Evolutionary conservation across 805 yeast species (phyloP), one percentile per base, ranked within the genome.

Genomic region (Yamadazyma kitorensis): DNA sequence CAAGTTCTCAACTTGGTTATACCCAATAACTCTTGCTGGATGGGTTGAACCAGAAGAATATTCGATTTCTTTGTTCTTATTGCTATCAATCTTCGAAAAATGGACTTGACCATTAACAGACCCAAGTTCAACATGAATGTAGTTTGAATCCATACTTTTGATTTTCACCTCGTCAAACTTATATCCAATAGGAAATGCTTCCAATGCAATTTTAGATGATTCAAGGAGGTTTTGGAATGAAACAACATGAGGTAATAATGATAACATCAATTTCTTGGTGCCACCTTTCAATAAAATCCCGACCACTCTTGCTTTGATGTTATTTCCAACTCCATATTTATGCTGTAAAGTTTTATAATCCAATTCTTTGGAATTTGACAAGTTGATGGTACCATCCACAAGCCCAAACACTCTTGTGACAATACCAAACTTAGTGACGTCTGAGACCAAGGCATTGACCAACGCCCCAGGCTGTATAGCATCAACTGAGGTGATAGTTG

Each of bases 381-480:
- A 60, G 37, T 77, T 82, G 22, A 86, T 64, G 0, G 89, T 76
- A 11, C 82, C 94, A 43, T 81, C 79, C 13, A 82, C 72, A 37
- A 85, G 60, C 34, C 96, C 96, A 45, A 80, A 80, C 0, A 78
- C 80, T 53, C 79, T 83, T 43, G 84, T 76, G n/a, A 72, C 57
- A 12, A 86, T 58, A 41, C 98, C 98, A 23, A 74, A 59, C 6
- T 64, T 54, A 17, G 71, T 57, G 14, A 78, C 72, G 6, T 77
- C 79, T 14, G 82, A 71, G 14, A 88, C 73, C 18, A 81, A 60
- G 5, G 88, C 84, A 39, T 84, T 87, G 7, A 89, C 86, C 8
- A 80, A 51, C 44, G 80, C 75, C 49, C 98, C 99, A 3, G 99
- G 95, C 24, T 84, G 72, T 17, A 89, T 72, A 4, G 95, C 78